Evolutionary conservation across 2,329 filamentous ascomycete species (phyloP).

Genomic region (Aphanocladium album): DNA sequence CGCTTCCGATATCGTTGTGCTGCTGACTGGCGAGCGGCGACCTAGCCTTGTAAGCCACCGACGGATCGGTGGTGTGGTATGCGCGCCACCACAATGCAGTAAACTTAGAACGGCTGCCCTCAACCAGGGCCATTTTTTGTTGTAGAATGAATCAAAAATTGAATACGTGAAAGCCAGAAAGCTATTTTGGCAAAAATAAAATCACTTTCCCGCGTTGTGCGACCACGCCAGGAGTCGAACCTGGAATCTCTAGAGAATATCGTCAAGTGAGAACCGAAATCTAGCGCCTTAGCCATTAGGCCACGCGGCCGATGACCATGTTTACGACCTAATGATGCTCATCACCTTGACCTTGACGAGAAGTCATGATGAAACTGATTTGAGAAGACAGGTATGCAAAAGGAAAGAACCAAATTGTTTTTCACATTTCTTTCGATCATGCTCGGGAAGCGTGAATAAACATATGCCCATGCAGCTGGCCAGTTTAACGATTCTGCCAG

Average conservation of each 20-base stretch:
- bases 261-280: constrained; percentile 30
- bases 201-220: constrained; percentile 3
- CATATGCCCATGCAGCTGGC: neutral
- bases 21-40: no score
- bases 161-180: no score
- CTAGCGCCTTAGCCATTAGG: constrained; percentile 41
- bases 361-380: no score
- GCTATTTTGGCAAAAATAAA: neutral
- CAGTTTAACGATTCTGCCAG: no score
- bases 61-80: no score
- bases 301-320: constrained; percentile 32
- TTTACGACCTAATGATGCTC: neutral
- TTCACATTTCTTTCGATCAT: no score
- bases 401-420: no score
- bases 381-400: no score
- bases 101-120: no score
- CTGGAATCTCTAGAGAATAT: constrained; percentile 37
- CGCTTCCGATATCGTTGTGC: neutral
- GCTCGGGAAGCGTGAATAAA: neutral
- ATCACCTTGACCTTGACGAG: neutral
- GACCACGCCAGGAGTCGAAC: constrained; percentile 41
- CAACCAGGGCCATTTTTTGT: neutral
- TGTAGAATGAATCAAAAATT: neutral
- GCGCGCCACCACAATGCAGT: no score
- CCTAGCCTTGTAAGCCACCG: no score